Evolutionary conservation across 2,329 filamentous ascomycete species (phyloP).

Genomic region (Beauveria rudraprayagi): DNA sequence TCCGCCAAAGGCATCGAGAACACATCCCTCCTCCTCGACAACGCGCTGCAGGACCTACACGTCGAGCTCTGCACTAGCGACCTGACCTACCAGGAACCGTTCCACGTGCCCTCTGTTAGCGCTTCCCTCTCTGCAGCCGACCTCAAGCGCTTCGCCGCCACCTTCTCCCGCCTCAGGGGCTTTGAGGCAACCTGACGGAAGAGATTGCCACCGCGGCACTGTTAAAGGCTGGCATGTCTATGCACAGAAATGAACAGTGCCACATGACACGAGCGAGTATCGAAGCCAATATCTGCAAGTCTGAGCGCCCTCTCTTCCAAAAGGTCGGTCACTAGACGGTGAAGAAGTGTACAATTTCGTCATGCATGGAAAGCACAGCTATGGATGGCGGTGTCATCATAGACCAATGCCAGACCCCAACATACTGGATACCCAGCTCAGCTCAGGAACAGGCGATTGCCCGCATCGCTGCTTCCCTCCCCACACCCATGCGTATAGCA

Average conservation of each 20-base stretch:
- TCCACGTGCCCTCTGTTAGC: conserved; percentile 12
- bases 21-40: conserved; percentile 4
- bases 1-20: not conserved
- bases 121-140: conserved; percentile 16
- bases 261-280: not conserved
- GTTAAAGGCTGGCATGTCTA: conserved; percentile 4
- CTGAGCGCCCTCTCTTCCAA: conserved; percentile 7
- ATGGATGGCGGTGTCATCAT: not conserved
- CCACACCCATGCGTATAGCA: conserved; percentile 40
- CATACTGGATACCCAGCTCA: not conserved
- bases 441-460: not conserved
- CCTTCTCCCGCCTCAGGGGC: conserved; percentile 19
- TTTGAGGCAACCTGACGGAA: conserved; percentile 13
- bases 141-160: conserved; percentile 15
- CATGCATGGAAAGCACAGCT: not conserved
- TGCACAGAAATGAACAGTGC: conserved; percentile 1
- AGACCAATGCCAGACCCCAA: not conserved
- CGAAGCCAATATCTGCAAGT: not conserved
- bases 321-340: conserved; percentile 8
- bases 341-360: conserved; percentile 5
- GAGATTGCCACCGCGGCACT: not conserved
- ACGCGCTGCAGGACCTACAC: conserved; percentile 13
- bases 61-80: conserved; percentile 9
- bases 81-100: conserved; percentile 13
- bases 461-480: conserved; percentile 29